phyloP scores from a whole-genome alignment of 2,329 filamentous ascomycete genomes.

The Ilyonectria robusta region DNA sequence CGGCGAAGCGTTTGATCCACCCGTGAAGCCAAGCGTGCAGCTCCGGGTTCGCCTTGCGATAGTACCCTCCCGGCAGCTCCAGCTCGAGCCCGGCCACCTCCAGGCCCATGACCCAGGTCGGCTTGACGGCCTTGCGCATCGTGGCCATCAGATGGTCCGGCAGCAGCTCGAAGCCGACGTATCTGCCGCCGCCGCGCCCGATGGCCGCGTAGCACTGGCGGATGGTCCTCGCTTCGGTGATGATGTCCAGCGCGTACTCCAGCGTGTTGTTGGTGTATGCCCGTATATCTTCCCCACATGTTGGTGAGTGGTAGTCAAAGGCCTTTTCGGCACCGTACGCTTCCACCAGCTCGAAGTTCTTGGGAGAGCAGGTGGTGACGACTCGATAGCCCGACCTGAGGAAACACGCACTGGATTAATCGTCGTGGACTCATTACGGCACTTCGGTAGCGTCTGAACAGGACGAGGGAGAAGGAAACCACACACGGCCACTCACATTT shows the following conservation, averaged over 20 bases:
- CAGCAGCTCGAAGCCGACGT: constrained; percentile 54
- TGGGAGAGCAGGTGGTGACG: constrained; percentile 61
- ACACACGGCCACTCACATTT: too few relatives aligned
- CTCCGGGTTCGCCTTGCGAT: too few relatives aligned
- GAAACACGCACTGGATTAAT: constrained; percentile 56
- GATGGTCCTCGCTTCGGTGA: constrained; percentile 53
- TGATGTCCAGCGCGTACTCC: constrained; percentile 59
- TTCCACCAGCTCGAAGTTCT: constrained; percentile 59
- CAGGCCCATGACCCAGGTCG: constrained; percentile 14
- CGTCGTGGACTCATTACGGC: constrained; percentile 58
- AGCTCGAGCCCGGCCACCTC: too few relatives aligned
- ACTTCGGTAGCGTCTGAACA: constrained; percentile 60
- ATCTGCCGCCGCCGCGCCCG: constrained; percentile 55
- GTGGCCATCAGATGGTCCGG: constrained; percentile 29
- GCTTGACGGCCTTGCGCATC: constrained; percentile 1
- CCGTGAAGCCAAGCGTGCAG: too few relatives aligned
- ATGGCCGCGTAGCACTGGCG: constrained; percentile 56
- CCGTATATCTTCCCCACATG: constrained; percentile 53
- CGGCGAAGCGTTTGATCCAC: too few relatives aligned
- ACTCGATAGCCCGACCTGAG: constrained; percentile 50
- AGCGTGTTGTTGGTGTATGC: constrained; percentile 56
- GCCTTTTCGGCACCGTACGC: constrained; percentile 58
- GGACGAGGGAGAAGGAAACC: constrained; percentile 40
- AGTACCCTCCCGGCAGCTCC: too few relatives aligned
- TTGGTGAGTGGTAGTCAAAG: constrained; percentile 61